Conservation (phyloP, 2,329 filamentous ascomycete species). For the Alternaria dauci region DNA sequence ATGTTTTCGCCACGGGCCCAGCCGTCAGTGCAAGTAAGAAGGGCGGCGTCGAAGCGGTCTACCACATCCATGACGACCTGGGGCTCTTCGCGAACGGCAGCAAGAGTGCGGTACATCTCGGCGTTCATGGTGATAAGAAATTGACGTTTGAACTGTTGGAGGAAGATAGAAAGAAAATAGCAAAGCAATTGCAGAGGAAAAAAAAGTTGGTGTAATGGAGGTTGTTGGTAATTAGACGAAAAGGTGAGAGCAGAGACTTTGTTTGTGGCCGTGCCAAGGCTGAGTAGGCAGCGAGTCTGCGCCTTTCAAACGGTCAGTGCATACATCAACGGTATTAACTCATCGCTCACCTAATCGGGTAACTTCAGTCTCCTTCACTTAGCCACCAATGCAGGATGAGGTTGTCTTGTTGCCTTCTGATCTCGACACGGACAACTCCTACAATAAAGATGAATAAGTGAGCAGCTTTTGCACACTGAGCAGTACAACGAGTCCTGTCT, state of each 20-base stretch:
- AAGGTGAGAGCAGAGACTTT: neutral
- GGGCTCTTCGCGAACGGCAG: neutral
- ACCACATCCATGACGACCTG: neutral
- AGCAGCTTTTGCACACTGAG: neutral
- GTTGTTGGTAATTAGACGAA: neutral
- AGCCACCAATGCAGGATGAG: neutral
- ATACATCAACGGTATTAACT: neutral
- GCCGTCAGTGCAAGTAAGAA: neutral
- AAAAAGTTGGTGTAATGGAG: neutral
- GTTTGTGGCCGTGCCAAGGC: neutral
- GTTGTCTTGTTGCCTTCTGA: neutral
- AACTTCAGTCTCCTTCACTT: neutral
- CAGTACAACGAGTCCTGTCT: no score
- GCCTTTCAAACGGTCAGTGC: neutral
- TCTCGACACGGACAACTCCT: neutral
- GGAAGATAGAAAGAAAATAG: neutral
- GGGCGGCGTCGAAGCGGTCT: neutral
- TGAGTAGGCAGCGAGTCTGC: neutral
- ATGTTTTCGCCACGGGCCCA: neutral
- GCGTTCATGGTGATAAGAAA: neutral
- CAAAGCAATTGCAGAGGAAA: neutral
- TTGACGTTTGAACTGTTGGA: neutral
- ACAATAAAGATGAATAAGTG: neutral
- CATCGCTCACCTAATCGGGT: neutral
- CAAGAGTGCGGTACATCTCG: neutral